Evolutionary conservation across 768 basidiomycete genomes (phyloP).

Genomic region (Termitomyces sp.): DNA sequence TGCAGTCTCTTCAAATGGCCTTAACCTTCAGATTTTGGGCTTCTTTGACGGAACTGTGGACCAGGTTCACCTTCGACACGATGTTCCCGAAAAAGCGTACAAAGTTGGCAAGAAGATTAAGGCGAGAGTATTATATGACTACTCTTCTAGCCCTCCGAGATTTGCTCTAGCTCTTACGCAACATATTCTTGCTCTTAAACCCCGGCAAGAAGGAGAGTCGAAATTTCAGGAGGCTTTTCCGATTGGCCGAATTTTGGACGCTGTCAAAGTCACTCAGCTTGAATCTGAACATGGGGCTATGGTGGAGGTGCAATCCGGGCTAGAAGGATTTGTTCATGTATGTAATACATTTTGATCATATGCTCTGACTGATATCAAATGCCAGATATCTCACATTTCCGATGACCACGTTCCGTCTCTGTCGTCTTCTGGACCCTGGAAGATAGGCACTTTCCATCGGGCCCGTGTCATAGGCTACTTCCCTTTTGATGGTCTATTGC

Average conservation of each 20-base stretch:
- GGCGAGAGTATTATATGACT: constrained; percentile 79
- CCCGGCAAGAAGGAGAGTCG: constrained; percentile 26
- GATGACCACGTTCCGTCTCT: constrained; percentile 88
- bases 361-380: constrained; percentile 4
- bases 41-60: constrained; percentile 92
- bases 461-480: constrained; percentile 88
- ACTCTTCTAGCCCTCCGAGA: constrained; percentile 67
- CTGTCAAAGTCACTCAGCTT: constrained; percentile 66
- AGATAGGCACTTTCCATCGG: constrained; percentile 68
- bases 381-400: constrained; percentile 88
- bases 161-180: constrained; percentile 77
- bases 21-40: constrained; percentile 86
- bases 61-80: constrained; percentile 61
- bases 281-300: constrained; percentile 82
- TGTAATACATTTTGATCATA: constrained; percentile 21
- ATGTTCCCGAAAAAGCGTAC: constrained; percentile 35
- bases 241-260: constrained; percentile 66
- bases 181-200: constrained; percentile 58
- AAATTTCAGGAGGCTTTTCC: constrained; percentile 56
- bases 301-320: constrained; percentile 54
- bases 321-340: constrained; percentile 87
- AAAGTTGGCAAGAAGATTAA: constrained; percentile 75
- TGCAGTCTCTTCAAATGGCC: constrained; percentile 61
- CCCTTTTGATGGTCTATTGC: constrained; percentile 80
- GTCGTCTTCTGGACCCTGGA: constrained; percentile 76